These are phyloP conservation scores for Boletus speciosus DNA, from an alignment of 768 basidiomycete genomes.

Conservation along the genomic window DNA sequence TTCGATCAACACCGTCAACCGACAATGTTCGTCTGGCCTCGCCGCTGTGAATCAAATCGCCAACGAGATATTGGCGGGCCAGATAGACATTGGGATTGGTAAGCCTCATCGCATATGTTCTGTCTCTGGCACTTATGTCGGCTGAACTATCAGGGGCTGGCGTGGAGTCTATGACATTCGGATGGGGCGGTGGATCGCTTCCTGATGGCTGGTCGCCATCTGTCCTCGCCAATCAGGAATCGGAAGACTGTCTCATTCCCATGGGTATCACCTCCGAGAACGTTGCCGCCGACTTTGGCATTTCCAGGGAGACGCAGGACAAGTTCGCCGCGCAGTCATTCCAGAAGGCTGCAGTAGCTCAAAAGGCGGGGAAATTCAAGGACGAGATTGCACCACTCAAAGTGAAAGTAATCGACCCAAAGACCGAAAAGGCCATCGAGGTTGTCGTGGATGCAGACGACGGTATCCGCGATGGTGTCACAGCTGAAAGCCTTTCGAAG, in stretches of 20 bases:
- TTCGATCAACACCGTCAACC: slow-evolving; percentile 78
- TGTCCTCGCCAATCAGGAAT: slow-evolving; percentile 61
- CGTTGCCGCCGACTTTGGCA: slow-evolving; percentile 72
- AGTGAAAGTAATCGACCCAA: slow-evolving; percentile 66
- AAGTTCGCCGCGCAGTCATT: slow-evolving; percentile 81
- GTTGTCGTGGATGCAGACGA: slow-evolving; percentile 79
- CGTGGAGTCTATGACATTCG: slow-evolving; percentile 87
- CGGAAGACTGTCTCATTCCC: slow-evolving; percentile 79
- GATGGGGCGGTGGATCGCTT: slow-evolving; percentile 58
- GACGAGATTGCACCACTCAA: slow-evolving; percentile 82
- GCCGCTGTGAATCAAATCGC: slow-evolving; percentile 81
- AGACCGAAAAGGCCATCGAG: slow-evolving; percentile 63
- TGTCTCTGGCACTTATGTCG: slow-evolving; percentile 1
- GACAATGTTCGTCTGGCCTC: slow-evolving; percentile 88
- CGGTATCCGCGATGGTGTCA: slow-evolving; percentile 83
- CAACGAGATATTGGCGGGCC: slow-evolving; percentile 69
- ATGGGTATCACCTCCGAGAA: slow-evolving; percentile 97
- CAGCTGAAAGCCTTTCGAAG: slow-evolving; percentile 70
- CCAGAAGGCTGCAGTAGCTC: slow-evolving; percentile 78
- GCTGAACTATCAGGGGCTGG: slow-evolving; percentile 57
- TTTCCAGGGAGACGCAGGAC: slow-evolving; percentile 78
- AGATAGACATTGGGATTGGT: slow-evolving; percentile 91
- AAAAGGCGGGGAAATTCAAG: slow-evolving; percentile 78
- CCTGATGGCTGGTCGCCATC: slow-evolving; percentile 61
- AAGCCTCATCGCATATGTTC: slow-evolving; percentile 21